phyloP scores from a whole-genome alignment of 768 basidiomycete species.

The Collybia sp. region DNA sequence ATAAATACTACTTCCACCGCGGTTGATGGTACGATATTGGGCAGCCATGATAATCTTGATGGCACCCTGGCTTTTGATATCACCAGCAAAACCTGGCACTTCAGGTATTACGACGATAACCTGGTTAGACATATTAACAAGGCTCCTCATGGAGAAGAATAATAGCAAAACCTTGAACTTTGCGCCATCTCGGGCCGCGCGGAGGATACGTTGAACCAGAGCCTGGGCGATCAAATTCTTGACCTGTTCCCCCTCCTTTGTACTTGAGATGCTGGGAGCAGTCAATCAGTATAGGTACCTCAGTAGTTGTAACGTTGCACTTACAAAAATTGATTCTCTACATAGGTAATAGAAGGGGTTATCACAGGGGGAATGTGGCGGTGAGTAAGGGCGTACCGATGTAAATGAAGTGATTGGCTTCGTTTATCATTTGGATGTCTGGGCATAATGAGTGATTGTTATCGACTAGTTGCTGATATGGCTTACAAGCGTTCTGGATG shows the following conservation, averaged over 20 bases:
- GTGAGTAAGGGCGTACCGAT: slow-evolving; percentile 57
- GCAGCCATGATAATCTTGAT: slow-evolving; percentile 86
- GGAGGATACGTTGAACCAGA: slow-evolving; percentile 78
- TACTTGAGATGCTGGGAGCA: slow-evolving; percentile 65
- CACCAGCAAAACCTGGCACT: slow-evolving; percentile 84
- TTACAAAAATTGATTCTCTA: slow-evolving; percentile 87
- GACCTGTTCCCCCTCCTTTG: slow-evolving; percentile 57
- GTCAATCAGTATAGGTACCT: slow-evolving; percentile 4
- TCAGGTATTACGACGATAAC: slow-evolving; percentile 88
- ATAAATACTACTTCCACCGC: slow-evolving; percentile 84
- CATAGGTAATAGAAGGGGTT: slow-evolving; percentile 10
- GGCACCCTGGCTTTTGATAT: slow-evolving; percentile 61
- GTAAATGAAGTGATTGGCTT: slow-evolving; percentile 87
- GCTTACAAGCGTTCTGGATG: slow-evolving; percentile 89
- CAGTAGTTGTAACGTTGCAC: slow-evolving; percentile 17
- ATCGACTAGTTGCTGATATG: slow-evolving; percentile 11
- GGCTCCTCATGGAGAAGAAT: background rate
- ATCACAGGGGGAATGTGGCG: background rate
- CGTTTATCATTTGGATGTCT: slow-evolving; percentile 78
- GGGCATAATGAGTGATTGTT: background rate
- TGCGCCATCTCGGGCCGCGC: slow-evolving; percentile 61
- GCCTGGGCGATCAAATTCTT: slow-evolving; percentile 83
- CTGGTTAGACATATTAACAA: slow-evolving; percentile 26
- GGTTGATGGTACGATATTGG: slow-evolving; percentile 85
- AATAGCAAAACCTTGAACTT: slow-evolving; percentile 68